phyloP scores from a whole-genome alignment of 176 grass and related monocot genomes.

The Musa troglodytarum region DNA sequence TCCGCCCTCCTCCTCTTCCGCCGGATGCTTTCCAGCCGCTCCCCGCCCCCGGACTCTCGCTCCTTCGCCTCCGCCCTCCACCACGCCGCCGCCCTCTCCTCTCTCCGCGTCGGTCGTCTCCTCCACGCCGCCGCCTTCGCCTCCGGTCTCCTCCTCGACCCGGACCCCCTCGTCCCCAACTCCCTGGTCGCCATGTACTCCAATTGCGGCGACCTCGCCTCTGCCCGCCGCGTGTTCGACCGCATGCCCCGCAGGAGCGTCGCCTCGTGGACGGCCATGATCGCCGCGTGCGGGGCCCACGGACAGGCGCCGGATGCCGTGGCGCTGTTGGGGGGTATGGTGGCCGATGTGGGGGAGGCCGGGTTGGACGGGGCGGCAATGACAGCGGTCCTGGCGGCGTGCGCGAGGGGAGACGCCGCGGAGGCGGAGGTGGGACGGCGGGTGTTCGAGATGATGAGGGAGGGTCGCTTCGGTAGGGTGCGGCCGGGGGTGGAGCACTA shows the following conservation, averaged over 20 bases:
- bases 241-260: neutral
- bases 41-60: conserved; percentile 2
- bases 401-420: conserved; percentile 39
- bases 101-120: neutral
- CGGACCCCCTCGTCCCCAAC: neutral
- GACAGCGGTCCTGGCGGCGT: conserved; percentile 35
- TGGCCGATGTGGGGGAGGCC: conserved; percentile 14
- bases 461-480: neutral
- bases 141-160: neutral
- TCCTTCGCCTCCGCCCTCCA: conserved; percentile 11
- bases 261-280: conserved; percentile 32
- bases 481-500: conserved; percentile 47
- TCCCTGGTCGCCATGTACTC: conserved; percentile 10
- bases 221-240: conserved; percentile 25
- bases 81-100: conserved; percentile 1
- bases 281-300: conserved; percentile 34
- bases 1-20: conserved; percentile 6
- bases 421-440: conserved; percentile 26
- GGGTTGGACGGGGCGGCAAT: conserved; percentile 23
- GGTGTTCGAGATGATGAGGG: conserved; percentile 31
- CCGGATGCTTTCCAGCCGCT: neutral
- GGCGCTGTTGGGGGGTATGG: conserved; percentile 9
- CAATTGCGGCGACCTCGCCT: conserved; percentile 6
- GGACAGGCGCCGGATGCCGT: conserved; percentile 26
- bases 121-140: conserved; percentile 10